Evolutionary conservation across 164 flowering plant genomes (phyloP).

Genomic region (Tinospora cordifolia): DNA sequence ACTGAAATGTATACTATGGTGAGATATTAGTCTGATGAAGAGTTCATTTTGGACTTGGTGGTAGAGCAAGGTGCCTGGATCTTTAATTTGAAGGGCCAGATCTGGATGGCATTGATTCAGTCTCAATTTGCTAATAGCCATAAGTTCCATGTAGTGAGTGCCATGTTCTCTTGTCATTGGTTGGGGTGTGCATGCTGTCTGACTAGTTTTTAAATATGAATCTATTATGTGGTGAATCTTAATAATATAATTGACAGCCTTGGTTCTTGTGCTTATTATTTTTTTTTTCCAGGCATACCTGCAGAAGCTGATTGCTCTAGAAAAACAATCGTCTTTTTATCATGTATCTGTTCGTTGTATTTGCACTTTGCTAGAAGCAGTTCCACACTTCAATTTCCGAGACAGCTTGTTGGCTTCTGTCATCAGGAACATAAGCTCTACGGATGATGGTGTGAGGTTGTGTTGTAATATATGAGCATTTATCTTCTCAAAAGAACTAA

Average conservation of each 20-base stretch:
- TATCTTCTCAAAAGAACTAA: too few species aligned
- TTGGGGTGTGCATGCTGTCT: background rate
- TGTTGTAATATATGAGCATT: background rate
- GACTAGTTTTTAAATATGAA: background rate
- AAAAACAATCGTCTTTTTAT: slow-evolving; percentile 37
- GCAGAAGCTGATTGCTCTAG: slow-evolving; percentile 59
- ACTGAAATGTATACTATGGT: too few species aligned
- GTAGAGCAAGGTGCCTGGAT: background rate
- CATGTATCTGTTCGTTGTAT: slow-evolving; percentile 69
- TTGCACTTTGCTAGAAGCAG: slow-evolving; percentile 76
- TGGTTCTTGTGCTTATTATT: background rate
- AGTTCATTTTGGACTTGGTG: background rate
- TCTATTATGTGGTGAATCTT: background rate
- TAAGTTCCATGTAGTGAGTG: background rate
- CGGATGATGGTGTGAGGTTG: slow-evolving; percentile 73
- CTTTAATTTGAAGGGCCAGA: background rate
- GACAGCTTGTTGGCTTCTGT: slow-evolving; percentile 61
- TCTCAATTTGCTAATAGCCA: background rate
- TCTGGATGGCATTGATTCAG: background rate
- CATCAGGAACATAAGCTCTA: slow-evolving; percentile 55
- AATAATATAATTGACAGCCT: background rate
- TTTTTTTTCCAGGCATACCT: slow-evolving; percentile 56
- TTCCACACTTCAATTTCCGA: slow-evolving; percentile 87
- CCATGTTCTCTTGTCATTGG: background rate
- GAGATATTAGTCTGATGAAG: background rate